phyloP scores from a whole-genome alignment of 2,329 filamentous ascomycete genomes.

The Hypocrella siamensis region DNA sequence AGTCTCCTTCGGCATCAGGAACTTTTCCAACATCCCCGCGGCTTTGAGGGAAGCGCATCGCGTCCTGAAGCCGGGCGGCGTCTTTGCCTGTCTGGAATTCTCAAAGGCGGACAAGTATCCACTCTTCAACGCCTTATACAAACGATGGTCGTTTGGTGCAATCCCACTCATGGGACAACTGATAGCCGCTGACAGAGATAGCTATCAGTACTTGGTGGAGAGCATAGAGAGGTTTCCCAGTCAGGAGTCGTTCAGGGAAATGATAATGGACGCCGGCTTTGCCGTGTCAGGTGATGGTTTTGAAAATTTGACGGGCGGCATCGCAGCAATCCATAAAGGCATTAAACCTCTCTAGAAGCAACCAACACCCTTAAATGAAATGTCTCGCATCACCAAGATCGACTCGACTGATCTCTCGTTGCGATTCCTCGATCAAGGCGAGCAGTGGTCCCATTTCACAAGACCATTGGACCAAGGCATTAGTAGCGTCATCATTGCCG shows the following conservation, averaged over 20 bases:
- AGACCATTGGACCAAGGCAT: too few relatives aligned
- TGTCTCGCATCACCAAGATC: too few relatives aligned
- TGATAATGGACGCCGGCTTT: conserved; percentile 79
- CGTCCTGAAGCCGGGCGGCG: conserved; percentile 82
- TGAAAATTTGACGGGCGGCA: conserved; percentile 81
- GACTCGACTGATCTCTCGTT: too few relatives aligned
- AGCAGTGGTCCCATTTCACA: too few relatives aligned
- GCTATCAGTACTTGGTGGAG: conserved; percentile 97
- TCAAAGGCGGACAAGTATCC: conserved; percentile 63
- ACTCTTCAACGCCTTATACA: conserved; percentile 74
- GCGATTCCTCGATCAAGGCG: too few relatives aligned
- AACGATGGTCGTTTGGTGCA: conserved; percentile 86
- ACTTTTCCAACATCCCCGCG: conserved; percentile 82
- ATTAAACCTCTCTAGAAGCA: conserved; percentile 71
- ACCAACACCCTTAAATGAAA: too few relatives aligned
- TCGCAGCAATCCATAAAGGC: conserved; percentile 92
- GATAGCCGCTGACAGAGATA: conserved; percentile 84
- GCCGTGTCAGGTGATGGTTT: conserved; percentile 67
- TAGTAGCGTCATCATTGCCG: too few relatives aligned
- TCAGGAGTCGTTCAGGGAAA: conserved; percentile 68
- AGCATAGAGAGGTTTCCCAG: conserved; percentile 88
- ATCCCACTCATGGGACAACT: conserved; percentile 93
- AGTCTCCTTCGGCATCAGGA: conserved; percentile 91
- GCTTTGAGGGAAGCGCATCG: conserved; percentile 74
- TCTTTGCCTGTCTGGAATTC: conserved; percentile 96